Conservation (phyloP, 2,329 filamentous ascomycete genomes). For the Emmonsia crescens region DNA sequence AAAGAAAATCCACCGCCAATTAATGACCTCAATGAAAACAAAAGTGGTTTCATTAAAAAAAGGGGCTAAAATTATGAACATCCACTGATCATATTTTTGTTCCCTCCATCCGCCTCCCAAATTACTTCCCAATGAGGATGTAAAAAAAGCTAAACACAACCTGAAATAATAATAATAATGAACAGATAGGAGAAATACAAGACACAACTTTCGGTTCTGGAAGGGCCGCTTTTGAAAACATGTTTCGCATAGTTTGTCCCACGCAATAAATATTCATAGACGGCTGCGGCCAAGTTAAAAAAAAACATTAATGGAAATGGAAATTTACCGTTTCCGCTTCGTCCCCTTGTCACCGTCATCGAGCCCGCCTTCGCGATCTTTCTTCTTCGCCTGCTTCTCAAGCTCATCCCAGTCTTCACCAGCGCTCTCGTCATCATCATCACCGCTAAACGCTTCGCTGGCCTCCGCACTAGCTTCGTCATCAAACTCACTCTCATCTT, state of each 20-base stretch:
- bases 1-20: too few relatives aligned
- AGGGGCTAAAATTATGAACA: neutral
- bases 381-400: slow-evolving; percentile 68
- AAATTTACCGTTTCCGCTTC: slow-evolving; percentile 58
- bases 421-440: slow-evolving; percentile 57
- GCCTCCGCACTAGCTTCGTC: slow-evolving; percentile 76
- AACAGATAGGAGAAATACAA: neutral
- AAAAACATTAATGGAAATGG: neutral
- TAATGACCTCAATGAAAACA: too few relatives aligned
- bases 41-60: too few relatives aligned
- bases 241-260: neutral
- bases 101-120: neutral
- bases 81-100: neutral
- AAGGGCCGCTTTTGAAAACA: neutral
- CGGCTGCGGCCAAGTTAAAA: neutral
- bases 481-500: slow-evolving; percentile 88
- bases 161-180: neutral
- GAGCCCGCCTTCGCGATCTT: slow-evolving; percentile 46
- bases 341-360: slow-evolving; percentile 51
- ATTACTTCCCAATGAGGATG: neutral
- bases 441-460: slow-evolving; percentile 47
- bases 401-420: slow-evolving; percentile 92
- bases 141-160: neutral
- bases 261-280: neutral
- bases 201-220: neutral